Evolutionary conservation across 164 flowering plant genomes (phyloP), one percentile per base, ranked within the genome.

Genomic region (Sextonia rubra): DNA sequence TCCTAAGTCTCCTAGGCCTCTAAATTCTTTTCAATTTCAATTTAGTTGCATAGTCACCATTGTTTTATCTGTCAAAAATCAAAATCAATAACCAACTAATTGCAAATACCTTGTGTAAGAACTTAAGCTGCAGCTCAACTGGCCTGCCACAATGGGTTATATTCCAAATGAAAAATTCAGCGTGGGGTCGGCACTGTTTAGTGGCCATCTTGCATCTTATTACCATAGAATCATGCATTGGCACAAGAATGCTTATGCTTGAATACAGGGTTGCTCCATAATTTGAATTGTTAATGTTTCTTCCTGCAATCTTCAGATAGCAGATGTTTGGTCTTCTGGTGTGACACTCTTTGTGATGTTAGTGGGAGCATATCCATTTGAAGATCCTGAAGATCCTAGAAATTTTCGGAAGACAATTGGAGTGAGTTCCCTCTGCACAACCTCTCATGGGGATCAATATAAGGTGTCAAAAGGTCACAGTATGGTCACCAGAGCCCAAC

Each of bases 271-370:
- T 52, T 52, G 17, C 58, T 52, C 17, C 17, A 12, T 15, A 52
- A 15, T 52, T 52, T 52, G 58, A 52, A 15, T 52, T 18, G 58
- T 20, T 52, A 52, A 15, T 52, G 14, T 17, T 20, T 15, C 17
- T 52, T 20, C 58, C 58, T 69, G 27, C n/a, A 17, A 12, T 64
- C 18, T 74, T 58, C 74, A 88, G 92, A 83, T 88, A 76, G 85
- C 92, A 68, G 92, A 88, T 85, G 92, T 88, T 62, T 88, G 92
- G 92, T 88, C 92, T 3, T 84, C 87, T 77, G 92, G 90, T 3
- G 92, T 88, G 71, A 88, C 90, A 1, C 74, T 88, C 11, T 88
- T 85, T 67, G 92, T 88, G 65, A 88, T 88, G 90, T 68, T 88
- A 76, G 88, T 88, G 1, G 92, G 92, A 70, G 89, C 82, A 48